Conservation (phyloP, 2,329 filamentous ascomycete species). For the Macroventuria anomochaeta region DNA sequence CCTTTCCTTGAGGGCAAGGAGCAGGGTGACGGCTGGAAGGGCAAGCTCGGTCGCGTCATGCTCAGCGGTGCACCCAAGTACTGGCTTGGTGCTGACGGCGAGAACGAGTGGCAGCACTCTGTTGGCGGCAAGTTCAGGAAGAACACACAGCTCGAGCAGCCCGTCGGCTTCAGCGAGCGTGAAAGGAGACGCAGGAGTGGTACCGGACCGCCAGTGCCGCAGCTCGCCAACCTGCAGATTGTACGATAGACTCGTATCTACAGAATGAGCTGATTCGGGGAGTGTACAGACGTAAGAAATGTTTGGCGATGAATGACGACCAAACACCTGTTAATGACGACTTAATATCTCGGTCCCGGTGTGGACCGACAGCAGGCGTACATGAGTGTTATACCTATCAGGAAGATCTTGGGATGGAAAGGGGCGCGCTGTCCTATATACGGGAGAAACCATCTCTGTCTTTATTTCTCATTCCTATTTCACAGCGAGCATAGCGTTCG, state of each 20-base stretch:
- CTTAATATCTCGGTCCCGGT: conserved; percentile 3
- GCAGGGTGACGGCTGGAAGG: conserved; percentile 81
- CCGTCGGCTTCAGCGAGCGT: conserved; percentile 60
- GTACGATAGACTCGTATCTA: conserved; percentile 25
- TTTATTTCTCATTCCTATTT: not conserved
- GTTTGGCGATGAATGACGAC: conserved; percentile 13
- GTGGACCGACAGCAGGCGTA: not conserved
- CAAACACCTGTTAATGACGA: conserved; percentile 12
- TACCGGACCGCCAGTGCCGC: conserved; percentile 61
- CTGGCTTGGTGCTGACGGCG: conserved; percentile 75
- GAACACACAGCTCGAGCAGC: conserved; percentile 48
- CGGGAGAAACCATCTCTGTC: not conserved
- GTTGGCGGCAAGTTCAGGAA: conserved; percentile 67
- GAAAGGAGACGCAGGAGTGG: conserved; percentile 68
- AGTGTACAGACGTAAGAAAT: not conserved
- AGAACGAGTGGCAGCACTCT: conserved; percentile 71
- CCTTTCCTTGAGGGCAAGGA: conserved; percentile 73
- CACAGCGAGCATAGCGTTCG: conserved; percentile 9
- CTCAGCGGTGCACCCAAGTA: conserved; percentile 75
- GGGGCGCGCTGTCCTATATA: no score
- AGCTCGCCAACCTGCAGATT: conserved; percentile 33
- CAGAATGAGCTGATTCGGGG: not conserved
- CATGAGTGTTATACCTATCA: conserved; percentile 10
- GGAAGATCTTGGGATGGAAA: conserved; percentile 1
- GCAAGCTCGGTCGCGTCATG: conserved; percentile 80